These are phyloP conservation scores for Corylus heterophylla DNA, from an alignment of 306 rosid species.

Conservation along the genomic window DNA sequence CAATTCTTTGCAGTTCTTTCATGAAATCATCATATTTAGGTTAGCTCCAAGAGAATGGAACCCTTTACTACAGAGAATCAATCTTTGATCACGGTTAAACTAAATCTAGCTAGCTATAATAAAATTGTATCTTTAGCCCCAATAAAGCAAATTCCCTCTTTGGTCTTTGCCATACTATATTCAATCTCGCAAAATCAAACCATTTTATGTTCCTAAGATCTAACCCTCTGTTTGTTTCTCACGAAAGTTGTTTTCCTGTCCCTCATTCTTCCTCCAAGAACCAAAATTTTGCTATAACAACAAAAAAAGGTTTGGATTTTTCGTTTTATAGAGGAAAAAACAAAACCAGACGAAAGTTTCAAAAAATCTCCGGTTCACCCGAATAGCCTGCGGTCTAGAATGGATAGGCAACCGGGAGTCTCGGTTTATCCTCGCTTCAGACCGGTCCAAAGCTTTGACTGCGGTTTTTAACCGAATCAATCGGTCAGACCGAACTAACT, in stretches of 20 bases:
- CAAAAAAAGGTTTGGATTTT: background rate
- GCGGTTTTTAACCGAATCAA: constrained; percentile 39
- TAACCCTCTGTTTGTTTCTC: background rate
- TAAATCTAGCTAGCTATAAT: background rate
- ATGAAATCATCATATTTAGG: background rate
- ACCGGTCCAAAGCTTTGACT: constrained; percentile 45
- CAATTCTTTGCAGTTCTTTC: background rate
- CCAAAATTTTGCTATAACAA: background rate
- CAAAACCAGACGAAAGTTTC: background rate
- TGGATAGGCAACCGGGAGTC: constrained; percentile 38
- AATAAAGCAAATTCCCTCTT: background rate
- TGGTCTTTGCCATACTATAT: background rate
- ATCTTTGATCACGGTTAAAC: background rate
- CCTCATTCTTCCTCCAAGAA: background rate
- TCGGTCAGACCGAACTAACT: constrained; percentile 17
- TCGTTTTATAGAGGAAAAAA: background rate
- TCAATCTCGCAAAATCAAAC: background rate
- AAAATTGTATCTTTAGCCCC: background rate
- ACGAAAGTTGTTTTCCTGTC: background rate
- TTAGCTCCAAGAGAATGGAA: background rate
- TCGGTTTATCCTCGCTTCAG: constrained; percentile 36
- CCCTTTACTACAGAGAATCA: background rate
- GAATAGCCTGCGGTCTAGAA: background rate
- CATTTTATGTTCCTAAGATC: background rate
- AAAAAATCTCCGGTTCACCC: background rate